Evolutionary conservation across 495 filamentous ascomycete species (phyloP).

Genomic region (Xylaria bambusicola): DNA sequence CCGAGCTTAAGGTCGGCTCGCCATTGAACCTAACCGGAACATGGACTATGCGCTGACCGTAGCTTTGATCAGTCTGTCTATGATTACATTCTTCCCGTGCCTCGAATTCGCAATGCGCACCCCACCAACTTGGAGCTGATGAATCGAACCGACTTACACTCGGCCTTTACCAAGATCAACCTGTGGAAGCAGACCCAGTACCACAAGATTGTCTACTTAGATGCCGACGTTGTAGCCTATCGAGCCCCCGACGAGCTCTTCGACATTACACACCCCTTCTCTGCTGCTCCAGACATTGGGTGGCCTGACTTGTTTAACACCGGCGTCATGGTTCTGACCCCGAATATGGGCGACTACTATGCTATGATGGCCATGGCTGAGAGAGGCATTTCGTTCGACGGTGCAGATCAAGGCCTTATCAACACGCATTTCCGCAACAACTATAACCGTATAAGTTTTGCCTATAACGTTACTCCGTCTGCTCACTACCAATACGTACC

Average conservation of each 20-base stretch:
- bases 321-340: slow-evolving; percentile 87
- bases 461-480: slow-evolving; percentile 94
- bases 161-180: slow-evolving; percentile 94
- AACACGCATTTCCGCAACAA: slow-evolving; percentile 86
- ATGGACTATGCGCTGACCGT: neutral
- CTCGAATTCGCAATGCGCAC: slow-evolving; percentile 70
- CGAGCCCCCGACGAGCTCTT: slow-evolving; percentile 93
- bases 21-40: neutral
- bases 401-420: slow-evolving; percentile 92
- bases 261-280: slow-evolving; percentile 71
- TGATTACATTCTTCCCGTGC: slow-evolving; percentile 85
- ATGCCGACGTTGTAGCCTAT: slow-evolving; percentile 85
- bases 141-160: slow-evolving; percentile 84
- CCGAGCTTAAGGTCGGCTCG: slow-evolving; percentile 65
- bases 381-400: slow-evolving; percentile 90
- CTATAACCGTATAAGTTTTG: slow-evolving; percentile 88
- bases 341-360: slow-evolving; percentile 85
- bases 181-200: slow-evolving; percentile 93
- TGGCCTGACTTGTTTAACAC: slow-evolving; percentile 99
- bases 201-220: slow-evolving; percentile 86
- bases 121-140: slow-evolving; percentile 88
- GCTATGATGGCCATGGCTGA: slow-evolving; percentile 81
- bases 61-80: slow-evolving; percentile 65
- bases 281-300: slow-evolving; percentile 91
- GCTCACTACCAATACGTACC: slow-evolving; percentile 94